Conservation (phyloP, 2,329 filamentous ascomycete genomes). For the Truncatella angustata region DNA sequence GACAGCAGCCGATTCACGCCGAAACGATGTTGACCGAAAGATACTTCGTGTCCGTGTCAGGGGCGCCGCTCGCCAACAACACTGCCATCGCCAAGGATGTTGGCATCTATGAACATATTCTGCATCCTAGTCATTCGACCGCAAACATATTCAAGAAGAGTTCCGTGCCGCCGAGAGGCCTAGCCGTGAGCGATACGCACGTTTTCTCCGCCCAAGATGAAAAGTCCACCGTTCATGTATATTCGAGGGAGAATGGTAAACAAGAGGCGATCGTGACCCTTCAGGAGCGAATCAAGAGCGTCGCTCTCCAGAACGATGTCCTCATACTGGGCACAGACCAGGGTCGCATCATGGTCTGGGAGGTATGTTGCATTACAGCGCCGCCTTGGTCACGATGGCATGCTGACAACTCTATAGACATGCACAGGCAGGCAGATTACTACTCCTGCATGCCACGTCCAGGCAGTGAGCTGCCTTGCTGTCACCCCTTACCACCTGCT, state of each 20-base stretch:
- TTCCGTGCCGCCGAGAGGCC: constrained; percentile 71
- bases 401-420: constrained; percentile 43
- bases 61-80: constrained; percentile 57
- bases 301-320: constrained; percentile 70
- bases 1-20: not conserved
- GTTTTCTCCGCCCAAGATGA: constrained; percentile 89
- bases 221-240: constrained; percentile 91
- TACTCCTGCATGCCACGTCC: constrained; percentile 75
- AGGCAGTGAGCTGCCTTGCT: constrained; percentile 73
- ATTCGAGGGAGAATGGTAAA: constrained; percentile 77
- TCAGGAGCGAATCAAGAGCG: constrained; percentile 77
- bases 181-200: constrained; percentile 79
- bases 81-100: constrained; percentile 72
- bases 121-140: constrained; percentile 74
- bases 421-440: constrained; percentile 74
- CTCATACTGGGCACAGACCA: constrained; percentile 80
- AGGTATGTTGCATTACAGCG: constrained; percentile 54
- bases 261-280: constrained; percentile 90
- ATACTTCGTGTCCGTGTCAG: constrained; percentile 58
- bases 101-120: constrained; percentile 81
- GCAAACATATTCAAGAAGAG: constrained; percentile 88
- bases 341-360: constrained; percentile 87
- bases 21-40: constrained; percentile 55
- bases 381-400: not conserved
- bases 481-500: constrained; percentile 71